Base-by-base conservation (phyloP, 305 asterid genomes). In the Nicotiana rustica region DNA sequence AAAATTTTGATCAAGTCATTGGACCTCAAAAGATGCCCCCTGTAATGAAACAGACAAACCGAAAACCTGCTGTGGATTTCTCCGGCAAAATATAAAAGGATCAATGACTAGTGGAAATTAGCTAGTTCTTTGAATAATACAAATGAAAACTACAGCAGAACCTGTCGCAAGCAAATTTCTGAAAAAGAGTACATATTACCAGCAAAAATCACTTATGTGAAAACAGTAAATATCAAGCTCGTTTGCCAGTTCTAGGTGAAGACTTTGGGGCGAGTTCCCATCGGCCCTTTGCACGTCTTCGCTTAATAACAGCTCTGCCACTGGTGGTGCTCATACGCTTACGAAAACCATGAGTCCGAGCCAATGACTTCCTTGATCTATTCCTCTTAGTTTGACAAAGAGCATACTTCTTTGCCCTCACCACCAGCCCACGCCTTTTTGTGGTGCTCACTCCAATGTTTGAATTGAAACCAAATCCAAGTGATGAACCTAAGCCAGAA, bases 341-440 rank as follows among this genome's bases (percentile, higher is more conserved):
- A 76, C 96, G 93, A 71, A 95, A 95, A 25, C 98, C 98, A 65
- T 93, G 97, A 2, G 97, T 93, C 55, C 97, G 86, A 70, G 98
- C 97, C 82, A 95, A 89, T 1, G 98, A 93, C 87, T 95, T 95
- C 78, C 97, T 86, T 55, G 97, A 95, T 82, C 97, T 90, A 68
- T 93, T 89, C 88, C 98, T 94, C 93, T 95, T 95, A 3, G 99
- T 95, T 84, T 95, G 98, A 71, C 98, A 95, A 56, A 90, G 97
- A 15, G 67, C 4, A 76, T 86, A 90, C 67, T 89, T 95, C 10
- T 83, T 79, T 36, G 97, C 95, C 86, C 86, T 88, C 83, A 95
- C 96, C 81, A 91, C 97, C 2, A 95, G 79, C 12, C 95, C 90
- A 41, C 85, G 89, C 89, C 94, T 86, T 70, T 79, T 89, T 5